phyloP scores from a whole-genome alignment of 345 rosid genomes.

The Brassica carinata region DNA sequence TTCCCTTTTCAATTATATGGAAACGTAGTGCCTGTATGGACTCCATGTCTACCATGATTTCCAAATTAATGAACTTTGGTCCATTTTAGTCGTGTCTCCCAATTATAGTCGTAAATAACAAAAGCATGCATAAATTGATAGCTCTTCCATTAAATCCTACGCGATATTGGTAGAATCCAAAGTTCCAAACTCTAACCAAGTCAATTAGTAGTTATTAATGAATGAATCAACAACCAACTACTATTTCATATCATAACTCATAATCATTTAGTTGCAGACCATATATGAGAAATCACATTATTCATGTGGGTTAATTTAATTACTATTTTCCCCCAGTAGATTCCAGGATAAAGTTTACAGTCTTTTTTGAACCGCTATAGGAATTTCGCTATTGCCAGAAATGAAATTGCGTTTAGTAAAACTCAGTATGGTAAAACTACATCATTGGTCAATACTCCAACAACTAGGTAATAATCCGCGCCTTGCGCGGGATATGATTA shows the following conservation, averaged over 20 bases:
- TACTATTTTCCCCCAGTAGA: neutral
- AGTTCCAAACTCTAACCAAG: neutral
- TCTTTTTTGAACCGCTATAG: neutral
- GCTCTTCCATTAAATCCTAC: neutral
- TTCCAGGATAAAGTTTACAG: neutral
- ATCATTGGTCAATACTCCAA: neutral
- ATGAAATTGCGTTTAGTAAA: neutral
- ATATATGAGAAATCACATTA: neutral
- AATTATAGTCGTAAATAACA: neutral
- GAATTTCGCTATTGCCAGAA: neutral
- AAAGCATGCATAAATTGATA: conserved; percentile 6
- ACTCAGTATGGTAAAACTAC: neutral
- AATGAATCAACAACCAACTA: neutral
- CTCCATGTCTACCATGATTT: conserved; percentile 27
- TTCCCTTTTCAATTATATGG: neutral
- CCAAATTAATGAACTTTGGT: conserved; percentile 5
- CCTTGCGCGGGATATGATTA: too few species aligned
- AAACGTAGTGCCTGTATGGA: conserved; percentile 21
- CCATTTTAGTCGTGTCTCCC: conserved; percentile 32
- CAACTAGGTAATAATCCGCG: neutral
- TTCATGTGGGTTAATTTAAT: neutral
- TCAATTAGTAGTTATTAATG: neutral
- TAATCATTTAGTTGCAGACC: neutral
- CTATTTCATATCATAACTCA: neutral
- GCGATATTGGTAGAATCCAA: neutral